Base-by-base conservation (phyloP, 2,329 filamentous ascomycete species). In the Talaromyces atroroseus region DNA sequence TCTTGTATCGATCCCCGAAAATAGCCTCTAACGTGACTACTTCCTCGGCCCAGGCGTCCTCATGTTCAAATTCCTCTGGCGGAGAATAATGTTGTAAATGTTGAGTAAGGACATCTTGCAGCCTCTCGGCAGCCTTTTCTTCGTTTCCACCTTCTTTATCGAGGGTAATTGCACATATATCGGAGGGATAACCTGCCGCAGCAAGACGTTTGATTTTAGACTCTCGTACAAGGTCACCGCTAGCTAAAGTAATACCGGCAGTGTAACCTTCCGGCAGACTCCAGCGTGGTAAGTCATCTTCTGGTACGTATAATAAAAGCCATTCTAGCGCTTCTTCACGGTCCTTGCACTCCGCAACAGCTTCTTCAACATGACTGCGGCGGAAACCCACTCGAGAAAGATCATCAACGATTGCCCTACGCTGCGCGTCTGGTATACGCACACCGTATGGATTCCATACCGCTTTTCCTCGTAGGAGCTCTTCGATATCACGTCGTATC, bases 231-330 rank as follows among this genome's bases (percentile, higher is more conserved):
- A 96, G 71, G 68, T 96, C 88, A 6, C 86, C 88, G 51, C 88
- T 88, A 1, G 86, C 92, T 61, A 99, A 86, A 46, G 87, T 90
- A 24, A 97, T 86, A 21, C 94, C 94, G 26, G 92, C 92, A 11
- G 89, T 86, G 70, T 99, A 99, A 59, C 86, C 89, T 72, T 95
- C 92, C 0, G 94, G 94, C 44, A 99, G 76, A 64, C 90, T 90
- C 91, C 92, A 97, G 6, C 82, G 79, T 1, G 94, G 94, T n/a
- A 97, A 76, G 66, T 97, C 94, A 68, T 99, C 94, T 68, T 99
- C 94, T 1, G 94, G 94, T 2, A 99, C 91, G 72, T 99, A 92
- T 52, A 97, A 92, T 49, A 99, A 81, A 16, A 99, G 80, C 94
- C 94, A 99, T 70, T 97, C 92, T 2, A 99, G 80, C 16, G 90